phyloP scores from a whole-genome alignment of 73 alveolate genomes.

The Uronychia binucleata region DNA sequence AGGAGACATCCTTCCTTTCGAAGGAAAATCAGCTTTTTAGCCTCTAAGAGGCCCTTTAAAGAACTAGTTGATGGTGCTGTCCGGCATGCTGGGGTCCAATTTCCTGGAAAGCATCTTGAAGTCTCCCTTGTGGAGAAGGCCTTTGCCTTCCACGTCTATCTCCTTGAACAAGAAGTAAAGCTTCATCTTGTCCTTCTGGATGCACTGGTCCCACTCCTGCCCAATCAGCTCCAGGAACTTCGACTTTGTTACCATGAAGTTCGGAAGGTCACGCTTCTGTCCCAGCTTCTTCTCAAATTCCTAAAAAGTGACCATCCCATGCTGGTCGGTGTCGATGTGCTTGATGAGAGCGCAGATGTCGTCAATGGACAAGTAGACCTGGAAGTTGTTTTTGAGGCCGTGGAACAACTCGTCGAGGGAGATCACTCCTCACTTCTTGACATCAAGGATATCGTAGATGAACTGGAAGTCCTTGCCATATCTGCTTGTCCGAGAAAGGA shows the following conservation, averaged over 20 bases:
- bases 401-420: neutral
- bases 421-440: neutral
- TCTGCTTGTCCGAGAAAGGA: neutral
- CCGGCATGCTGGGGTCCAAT: neutral
- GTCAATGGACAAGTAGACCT: neutral
- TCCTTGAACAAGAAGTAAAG: neutral
- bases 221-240: neutral
- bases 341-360: neutral
- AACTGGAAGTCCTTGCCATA: neutral
- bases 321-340: neutral
- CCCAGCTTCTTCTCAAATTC: neutral
- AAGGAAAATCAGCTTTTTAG: neutral
- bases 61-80: neutral
- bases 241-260: neutral
- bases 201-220: neutral
- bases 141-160: neutral
- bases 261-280: neutral
- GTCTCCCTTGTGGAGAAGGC: neutral
- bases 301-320: neutral
- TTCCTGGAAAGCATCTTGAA: neutral
- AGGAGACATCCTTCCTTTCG: neutral
- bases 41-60: neutral
- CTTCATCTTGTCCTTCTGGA: neutral
- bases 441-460: neutral
- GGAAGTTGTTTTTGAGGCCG: neutral